Evolutionary conservation across 176 grass and related monocot species (phyloP), one percentile per base, ranked within the genome.

Genomic region (Poa annua): DNA sequence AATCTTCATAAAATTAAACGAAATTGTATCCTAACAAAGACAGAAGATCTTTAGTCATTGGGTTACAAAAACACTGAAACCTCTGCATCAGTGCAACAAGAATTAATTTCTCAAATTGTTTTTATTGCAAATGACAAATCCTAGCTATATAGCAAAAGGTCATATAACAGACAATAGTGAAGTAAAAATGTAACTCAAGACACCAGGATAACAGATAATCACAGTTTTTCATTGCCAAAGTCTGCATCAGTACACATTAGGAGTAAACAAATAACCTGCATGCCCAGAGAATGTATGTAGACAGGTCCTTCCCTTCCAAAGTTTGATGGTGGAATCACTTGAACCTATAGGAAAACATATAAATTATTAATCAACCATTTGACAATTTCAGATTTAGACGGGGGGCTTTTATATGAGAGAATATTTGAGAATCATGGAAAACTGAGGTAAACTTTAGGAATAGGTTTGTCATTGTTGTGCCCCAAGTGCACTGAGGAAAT

Each of bases 291-390:
- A 98, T 48, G 93, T 98, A 69, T 98, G 96, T 24, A 98, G 60
- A 85, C 96, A 98, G 44, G 87, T 95, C 74, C 93, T 93, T 90
- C 96, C 93, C 87, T 88, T 98, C 96, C 96, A 98, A 65, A 98
- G 91, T 67, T 98, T 98, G 54, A 98, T 85, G 29, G 96, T 95
- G 10, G 91, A 88, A 85, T 98, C 92, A 85, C 96, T 98, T 50
- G 96, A 98, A 92, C 92, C 96, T 98, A 86, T 11, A 77, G 51
- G 1, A 60, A 49, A 68, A 55, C 48, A 35, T 7, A 29, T 60
- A 57, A 76, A 76, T 55, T 78, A 42, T 29, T 66, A 72, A 65
- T 77, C 13, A 47, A 33, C 41, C 33, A 76, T 69, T 47, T 71
- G 64, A 86, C 21, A 55, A 35, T 5, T 65, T 72, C 25, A 15